These are phyloP conservation scores for Fusarium cyanostomum DNA, from an alignment of 2,329 filamentous ascomycete species.

Conservation along the genomic window DNA sequence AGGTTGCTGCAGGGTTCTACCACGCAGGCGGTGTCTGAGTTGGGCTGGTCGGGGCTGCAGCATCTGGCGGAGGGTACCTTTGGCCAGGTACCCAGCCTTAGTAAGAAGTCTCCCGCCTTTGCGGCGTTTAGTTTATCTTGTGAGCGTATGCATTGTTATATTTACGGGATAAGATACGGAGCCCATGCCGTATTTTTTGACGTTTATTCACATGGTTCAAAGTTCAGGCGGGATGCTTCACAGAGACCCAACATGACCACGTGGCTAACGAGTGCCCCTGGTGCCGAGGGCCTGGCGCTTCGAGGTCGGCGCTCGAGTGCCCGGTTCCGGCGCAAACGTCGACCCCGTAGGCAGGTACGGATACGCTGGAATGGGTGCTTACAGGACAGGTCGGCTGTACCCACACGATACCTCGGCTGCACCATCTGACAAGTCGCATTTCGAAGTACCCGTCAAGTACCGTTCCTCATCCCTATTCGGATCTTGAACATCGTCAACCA, in stretches of 20 bases:
- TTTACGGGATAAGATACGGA: no score
- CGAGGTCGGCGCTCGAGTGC: neutral
- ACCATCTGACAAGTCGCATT: neutral
- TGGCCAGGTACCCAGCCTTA: neutral
- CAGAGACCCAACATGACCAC: constrained; percentile 8
- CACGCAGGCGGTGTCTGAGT: constrained; percentile 22
- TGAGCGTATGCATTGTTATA: no score
- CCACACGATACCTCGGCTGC: neutral
- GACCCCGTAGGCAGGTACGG: neutral
- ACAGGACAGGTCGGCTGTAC: neutral
- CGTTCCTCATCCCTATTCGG: constrained; percentile 27
- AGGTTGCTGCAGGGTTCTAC: constrained; percentile 2
- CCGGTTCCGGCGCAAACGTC: constrained; percentile 10
- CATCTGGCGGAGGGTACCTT: neutral
- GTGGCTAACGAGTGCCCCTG: constrained; percentile 4
- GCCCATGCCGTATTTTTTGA: no score
- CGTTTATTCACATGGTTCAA: no score
- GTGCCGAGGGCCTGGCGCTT: neutral
- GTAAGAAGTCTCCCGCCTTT: no score
- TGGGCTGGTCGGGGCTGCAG: constrained; percentile 14
- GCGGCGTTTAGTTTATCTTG: no score
- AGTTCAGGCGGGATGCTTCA: neutral
- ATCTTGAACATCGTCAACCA: constrained; percentile 15
- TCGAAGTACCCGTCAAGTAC: neutral
- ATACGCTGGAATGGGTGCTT: neutral